phyloP scores from a whole-genome alignment of 495 filamentous ascomycete species.

The Annulohypoxylon stygium region DNA sequence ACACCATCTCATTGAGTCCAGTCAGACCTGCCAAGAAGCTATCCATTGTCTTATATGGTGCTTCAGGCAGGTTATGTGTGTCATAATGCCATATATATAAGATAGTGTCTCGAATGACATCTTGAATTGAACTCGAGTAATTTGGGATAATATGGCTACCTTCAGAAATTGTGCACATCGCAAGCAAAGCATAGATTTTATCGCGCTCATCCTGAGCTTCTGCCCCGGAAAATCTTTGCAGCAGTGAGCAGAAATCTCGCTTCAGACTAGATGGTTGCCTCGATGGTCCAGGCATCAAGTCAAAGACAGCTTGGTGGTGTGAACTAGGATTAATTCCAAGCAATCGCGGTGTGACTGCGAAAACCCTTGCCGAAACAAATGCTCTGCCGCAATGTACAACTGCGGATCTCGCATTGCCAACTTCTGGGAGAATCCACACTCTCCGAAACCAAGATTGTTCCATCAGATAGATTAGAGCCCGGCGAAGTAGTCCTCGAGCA shows the following conservation, averaged over 20 bases:
- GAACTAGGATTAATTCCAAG: background rate
- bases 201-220: constrained; percentile 1
- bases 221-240: background rate
- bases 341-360: background rate
- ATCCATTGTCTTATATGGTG: background rate
- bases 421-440: constrained; percentile 3
- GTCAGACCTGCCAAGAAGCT: background rate
- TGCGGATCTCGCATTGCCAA: background rate
- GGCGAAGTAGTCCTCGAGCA: background rate
- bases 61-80: background rate
- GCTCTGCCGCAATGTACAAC: background rate
- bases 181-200: background rate
- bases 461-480: background rate
- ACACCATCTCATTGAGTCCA: background rate
- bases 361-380: background rate
- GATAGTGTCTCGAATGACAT: background rate
- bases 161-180: background rate
- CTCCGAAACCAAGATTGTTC: background rate
- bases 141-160: background rate
- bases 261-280: background rate
- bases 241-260: background rate
- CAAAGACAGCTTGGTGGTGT: background rate
- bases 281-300: background rate
- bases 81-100: background rate
- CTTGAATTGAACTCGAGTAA: background rate